Evolutionary conservation across 805 yeast species (phyloP).

Genomic region (Nakazawaea wyomingensis): DNA sequence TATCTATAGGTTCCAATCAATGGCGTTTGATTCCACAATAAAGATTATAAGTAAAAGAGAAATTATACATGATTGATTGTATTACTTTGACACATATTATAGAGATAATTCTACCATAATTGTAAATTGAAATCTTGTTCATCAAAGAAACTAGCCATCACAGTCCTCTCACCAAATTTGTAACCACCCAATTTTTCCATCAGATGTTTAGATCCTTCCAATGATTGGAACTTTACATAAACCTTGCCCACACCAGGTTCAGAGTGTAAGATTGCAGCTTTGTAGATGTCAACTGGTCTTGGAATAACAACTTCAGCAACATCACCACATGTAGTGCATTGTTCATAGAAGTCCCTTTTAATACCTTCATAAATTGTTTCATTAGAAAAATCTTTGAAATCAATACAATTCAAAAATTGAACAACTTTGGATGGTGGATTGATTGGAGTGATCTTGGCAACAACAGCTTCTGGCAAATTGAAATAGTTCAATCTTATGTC

Average conservation of each 20-base stretch:
- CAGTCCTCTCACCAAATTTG: constrained; percentile 60
- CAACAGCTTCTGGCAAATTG: constrained; percentile 16
- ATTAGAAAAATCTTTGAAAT: constrained; percentile 57
- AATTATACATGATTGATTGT: constrained; percentile 10
- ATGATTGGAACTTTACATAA: constrained; percentile 56
- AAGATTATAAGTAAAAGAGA: too few relatives aligned
- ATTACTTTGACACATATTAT: too few relatives aligned
- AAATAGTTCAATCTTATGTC: constrained; percentile 7
- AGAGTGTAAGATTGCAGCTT: constrained; percentile 31
- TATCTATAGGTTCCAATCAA: too few relatives aligned
- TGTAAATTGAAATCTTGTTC: constrained; percentile 51
- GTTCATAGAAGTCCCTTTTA: constrained; percentile 43
- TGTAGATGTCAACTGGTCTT: constrained; percentile 39
- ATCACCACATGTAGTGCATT: constrained; percentile 46
- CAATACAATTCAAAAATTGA: constrained; percentile 60
- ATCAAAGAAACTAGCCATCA: constrained; percentile 58
- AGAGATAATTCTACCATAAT: constrained; percentile 21
- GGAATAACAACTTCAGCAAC: constrained; percentile 57
- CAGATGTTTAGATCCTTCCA: constrained; percentile 50
- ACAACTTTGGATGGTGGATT: constrained; percentile 41
- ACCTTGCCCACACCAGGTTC: constrained; percentile 66
- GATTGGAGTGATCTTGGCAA: constrained; percentile 15
- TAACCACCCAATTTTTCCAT: constrained; percentile 39
- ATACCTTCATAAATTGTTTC: constrained; percentile 44
- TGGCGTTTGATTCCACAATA: too few relatives aligned